Evolutionary conservation across 345 rosid species (phyloP).

Genomic region (Gossypium stocksii): DNA sequence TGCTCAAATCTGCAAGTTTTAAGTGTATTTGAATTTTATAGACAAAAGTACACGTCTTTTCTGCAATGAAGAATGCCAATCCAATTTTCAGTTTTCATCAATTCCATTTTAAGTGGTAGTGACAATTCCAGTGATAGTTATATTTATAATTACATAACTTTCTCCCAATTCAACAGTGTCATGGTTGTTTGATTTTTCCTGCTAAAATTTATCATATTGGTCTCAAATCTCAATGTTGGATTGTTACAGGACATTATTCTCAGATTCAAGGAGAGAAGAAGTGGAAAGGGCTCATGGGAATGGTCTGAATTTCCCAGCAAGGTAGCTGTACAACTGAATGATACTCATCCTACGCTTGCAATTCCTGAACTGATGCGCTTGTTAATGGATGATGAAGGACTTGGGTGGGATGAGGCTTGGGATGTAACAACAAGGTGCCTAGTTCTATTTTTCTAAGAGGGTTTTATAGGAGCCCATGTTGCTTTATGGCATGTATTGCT

Average conservation of each 20-base stretch:
- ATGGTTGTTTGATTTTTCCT: background rate
- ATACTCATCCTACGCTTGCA: conserved; percentile 97
- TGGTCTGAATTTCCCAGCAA: conserved; percentile 93
- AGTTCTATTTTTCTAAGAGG: conserved; percentile 6
- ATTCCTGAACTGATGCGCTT: conserved; percentile 95
- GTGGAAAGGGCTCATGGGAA: conserved; percentile 42
- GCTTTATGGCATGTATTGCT: conserved; percentile 10
- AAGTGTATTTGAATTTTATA: background rate
- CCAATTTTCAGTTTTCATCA: background rate
- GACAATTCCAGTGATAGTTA: too few species aligned
- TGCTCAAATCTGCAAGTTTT: background rate
- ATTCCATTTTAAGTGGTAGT: too few species aligned
- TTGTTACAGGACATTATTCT: conserved; percentile 73
- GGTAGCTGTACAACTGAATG: conserved; percentile 93
- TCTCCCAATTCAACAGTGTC: background rate
- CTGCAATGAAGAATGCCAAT: background rate
- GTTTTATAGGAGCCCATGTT: background rate
- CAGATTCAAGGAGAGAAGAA: conserved; percentile 77
- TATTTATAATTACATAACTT: background rate
- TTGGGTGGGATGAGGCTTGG: conserved; percentile 99
- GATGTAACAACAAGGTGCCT: conserved; percentile 68
- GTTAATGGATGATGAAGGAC: conserved; percentile 82
- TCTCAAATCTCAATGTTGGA: conserved; percentile 12
- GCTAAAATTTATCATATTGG: conserved; percentile 7
- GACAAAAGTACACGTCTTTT: background rate